Evolutionary conservation across 257 asterid genomes (phyloP), one percentile per base, ranked within the genome.

Genomic region (Salvia splendens): DNA sequence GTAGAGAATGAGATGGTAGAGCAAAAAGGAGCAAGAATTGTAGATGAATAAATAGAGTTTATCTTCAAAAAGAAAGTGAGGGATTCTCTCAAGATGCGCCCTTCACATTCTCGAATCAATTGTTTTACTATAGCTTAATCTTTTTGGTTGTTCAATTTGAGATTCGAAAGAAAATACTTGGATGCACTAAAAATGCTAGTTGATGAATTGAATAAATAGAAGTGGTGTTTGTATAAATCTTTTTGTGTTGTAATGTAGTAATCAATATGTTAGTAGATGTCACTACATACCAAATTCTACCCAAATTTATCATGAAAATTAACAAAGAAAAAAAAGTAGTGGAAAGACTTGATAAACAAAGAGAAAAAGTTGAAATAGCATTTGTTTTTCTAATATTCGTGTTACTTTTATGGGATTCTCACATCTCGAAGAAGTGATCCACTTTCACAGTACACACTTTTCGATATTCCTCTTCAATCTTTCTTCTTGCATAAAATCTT

Each of bases 371-470:
- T 35, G 69, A 70, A 51, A 36, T 11, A 38, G 51, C 42, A n/a
- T 41, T 38, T 15, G 60, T 65, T 56, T 61, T 60, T 65, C 20
- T 8, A 61, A 36, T 72, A 77, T 77, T 77, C 70, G 61, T 67
- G 70, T 24, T 5, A 57, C 72, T 73, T 77, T 77, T 20, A 57
- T 68, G 57, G 52, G 75, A 72, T 68, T 56, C 83, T 53, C 71
- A 49, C 32, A n/a, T 65, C 51, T 24, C 2, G 0, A 24, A 24
- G 30, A 24, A 24, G 30, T 24, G 30, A 24, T 47, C 67, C 47
- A 30, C 55, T 32, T 48, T 73, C 58, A 56, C 65, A 16, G 33
- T 42, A 50, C 36, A 62, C 75, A 64, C 69, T 54, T 69, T 72
- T 68, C 58, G 32, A 70, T 73, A 61, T 67, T 42, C 74, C 30